Conservation (phyloP, 768 basidiomycete species). For the Nidula microcarpa region DNA sequence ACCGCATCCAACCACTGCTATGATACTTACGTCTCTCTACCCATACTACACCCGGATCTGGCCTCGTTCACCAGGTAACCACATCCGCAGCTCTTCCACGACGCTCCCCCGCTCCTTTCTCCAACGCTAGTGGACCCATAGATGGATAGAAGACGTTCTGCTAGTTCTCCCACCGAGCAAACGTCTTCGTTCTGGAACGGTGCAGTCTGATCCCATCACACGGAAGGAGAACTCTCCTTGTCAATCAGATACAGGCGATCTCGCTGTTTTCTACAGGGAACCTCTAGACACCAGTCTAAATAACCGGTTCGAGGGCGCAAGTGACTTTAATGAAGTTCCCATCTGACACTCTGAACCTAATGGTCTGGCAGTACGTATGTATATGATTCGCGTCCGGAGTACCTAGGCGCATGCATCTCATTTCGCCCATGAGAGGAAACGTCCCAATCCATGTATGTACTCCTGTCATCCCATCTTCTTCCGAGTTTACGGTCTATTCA, state of each 20-base stretch:
- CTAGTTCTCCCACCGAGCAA: background rate
- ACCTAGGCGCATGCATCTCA: background rate
- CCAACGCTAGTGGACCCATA: background rate
- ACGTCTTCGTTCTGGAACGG: background rate
- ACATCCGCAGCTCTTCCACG: too few species aligned
- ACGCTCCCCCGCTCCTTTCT: too few species aligned
- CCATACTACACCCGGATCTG: too few species aligned
- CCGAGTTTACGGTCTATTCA: background rate
- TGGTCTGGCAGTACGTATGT: too few species aligned
- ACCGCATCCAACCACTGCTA: background rate
- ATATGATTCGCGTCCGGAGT: background rate
- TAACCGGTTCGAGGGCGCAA: slow-evolving; percentile 10
- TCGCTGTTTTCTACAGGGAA: slow-evolving; percentile 1
- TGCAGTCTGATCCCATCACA: background rate
- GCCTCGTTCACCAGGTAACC: too few species aligned
- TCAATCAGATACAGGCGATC: slow-evolving; percentile 9
- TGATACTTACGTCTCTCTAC: too few species aligned
- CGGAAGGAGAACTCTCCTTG: background rate
- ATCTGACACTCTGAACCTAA: background rate
- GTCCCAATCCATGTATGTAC: background rate
- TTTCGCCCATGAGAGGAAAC: background rate
- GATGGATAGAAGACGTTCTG: background rate
- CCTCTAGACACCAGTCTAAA: slow-evolving; percentile 4
- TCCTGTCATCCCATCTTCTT: background rate
- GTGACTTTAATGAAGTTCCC: background rate